These are phyloP conservation scores for Hypsizygus marmoreus DNA, from an alignment of 768 basidiomycete genomes.

Conservation along the genomic window DNA sequence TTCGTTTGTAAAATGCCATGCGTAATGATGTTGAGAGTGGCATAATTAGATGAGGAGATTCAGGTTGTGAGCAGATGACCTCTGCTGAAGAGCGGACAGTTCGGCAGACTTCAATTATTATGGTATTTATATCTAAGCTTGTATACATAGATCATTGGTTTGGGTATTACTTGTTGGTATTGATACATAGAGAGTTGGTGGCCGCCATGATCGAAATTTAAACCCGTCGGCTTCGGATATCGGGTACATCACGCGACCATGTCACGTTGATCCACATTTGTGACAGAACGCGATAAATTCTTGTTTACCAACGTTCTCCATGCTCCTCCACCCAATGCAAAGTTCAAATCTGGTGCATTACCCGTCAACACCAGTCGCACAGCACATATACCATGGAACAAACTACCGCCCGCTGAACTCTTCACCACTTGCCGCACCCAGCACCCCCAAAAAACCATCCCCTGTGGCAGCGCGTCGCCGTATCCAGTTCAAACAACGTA, in stretches of 20 bases:
- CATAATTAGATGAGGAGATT: too few relatives aligned
- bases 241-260: conserved; percentile 1
- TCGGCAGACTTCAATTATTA: too few relatives aligned
- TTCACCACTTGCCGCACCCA: conserved; percentile 53
- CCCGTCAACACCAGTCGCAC: conserved; percentile 16
- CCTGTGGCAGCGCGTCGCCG: conserved; percentile 52
- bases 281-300: conserved; percentile 11
- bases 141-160: too few relatives aligned
- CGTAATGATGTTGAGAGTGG: too few relatives aligned
- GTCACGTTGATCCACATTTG: conserved; percentile 1
- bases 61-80: too few relatives aligned
- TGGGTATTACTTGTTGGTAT: background rate
- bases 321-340: conserved; percentile 7
- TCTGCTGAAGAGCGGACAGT: too few relatives aligned
- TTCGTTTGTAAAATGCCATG: too few relatives aligned
- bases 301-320: conserved; percentile 4
- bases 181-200: background rate
- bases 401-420: conserved; percentile 42
- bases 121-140: too few relatives aligned
- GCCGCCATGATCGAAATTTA: background rate
- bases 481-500: conserved; percentile 50
- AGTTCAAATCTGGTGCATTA: conserved; percentile 6
- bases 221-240: background rate
- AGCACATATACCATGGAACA: background rate
- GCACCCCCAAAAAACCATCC: conserved; percentile 39